Conservation (phyloP, 495 filamentous ascomycete species). For the Lophiostoma macrostomum region DNA sequence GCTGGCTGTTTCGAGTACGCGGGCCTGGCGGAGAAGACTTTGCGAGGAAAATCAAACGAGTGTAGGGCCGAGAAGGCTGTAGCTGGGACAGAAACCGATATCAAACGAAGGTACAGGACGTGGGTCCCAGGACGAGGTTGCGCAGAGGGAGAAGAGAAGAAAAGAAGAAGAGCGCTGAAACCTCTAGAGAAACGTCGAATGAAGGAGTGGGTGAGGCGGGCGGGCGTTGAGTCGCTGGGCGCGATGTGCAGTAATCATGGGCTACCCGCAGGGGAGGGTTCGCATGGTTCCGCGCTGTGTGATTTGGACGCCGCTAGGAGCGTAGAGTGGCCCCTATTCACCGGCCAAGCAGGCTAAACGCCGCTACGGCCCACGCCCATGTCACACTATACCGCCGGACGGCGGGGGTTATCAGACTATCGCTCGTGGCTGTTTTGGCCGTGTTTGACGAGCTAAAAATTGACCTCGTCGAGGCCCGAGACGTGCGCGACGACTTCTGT, state of each 20-base stretch:
- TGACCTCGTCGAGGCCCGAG: no score
- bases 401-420: constrained; percentile 2
- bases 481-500: background rate
- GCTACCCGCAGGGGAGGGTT: constrained; percentile 18
- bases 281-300: constrained; percentile 12
- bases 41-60: constrained; percentile 14
- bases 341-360: constrained; percentile 16
- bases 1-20: background rate
- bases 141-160: constrained; percentile 17
- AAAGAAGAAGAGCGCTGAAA: constrained; percentile 27
- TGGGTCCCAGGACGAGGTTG: constrained; percentile 10
- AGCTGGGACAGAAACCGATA: constrained; percentile 23
- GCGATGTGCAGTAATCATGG: constrained; percentile 12
- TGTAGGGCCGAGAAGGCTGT: constrained; percentile 20
- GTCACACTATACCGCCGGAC: constrained; percentile 10
- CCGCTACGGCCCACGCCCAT: background rate
- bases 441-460: constrained; percentile 20
- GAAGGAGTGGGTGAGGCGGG: constrained; percentile 14
- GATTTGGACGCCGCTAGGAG: constrained; percentile 13
- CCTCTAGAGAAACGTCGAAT: constrained; percentile 25
- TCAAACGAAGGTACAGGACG: constrained; percentile 33
- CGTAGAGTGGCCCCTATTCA: constrained; percentile 20
- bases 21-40: background rate
- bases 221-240: constrained; percentile 5
- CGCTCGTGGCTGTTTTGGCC: constrained; percentile 22